Conservation (phyloP, 345 rosid genomes). For the Linum lewisii region DNA sequence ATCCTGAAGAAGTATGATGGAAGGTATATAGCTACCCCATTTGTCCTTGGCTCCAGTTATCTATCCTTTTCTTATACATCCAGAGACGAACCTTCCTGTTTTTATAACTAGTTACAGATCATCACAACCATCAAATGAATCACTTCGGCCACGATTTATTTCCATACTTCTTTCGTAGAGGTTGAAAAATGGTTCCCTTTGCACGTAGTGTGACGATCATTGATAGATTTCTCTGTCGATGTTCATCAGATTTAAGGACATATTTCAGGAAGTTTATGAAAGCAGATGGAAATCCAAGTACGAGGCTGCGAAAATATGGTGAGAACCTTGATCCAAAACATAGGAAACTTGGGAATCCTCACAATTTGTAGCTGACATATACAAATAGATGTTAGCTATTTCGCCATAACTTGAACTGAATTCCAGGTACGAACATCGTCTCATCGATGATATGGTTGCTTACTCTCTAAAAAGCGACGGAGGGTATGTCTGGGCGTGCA, state of each 20-base stretch:
- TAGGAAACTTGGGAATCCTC: background rate
- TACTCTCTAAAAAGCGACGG: conserved; percentile 96
- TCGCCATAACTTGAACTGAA: background rate
- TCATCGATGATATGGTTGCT: conserved; percentile 99
- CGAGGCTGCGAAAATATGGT: conserved; percentile 97
- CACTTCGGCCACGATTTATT: too few relatives aligned
- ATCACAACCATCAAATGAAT: background rate
- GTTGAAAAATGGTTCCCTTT: too few relatives aligned
- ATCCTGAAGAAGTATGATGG: conserved; percentile 99
- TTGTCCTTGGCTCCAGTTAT: background rate
- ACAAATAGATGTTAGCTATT: too few relatives aligned
- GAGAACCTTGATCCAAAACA: background rate
- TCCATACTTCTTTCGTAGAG: too few relatives aligned
- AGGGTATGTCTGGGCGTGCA: conserved; percentile 99
- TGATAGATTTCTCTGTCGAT: background rate
- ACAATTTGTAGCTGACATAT: background rate
- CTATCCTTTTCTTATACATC: background rate
- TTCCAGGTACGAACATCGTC: conserved; percentile 97
- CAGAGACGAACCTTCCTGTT: background rate
- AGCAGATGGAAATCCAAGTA: conserved; percentile 84
- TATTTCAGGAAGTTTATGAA: conserved; percentile 95
- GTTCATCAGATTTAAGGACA: conserved; percentile 74
- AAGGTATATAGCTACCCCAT: conserved; percentile 38
- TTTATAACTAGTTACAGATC: background rate
- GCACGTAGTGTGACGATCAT: background rate